phyloP scores from a whole-genome alignment of 2,329 filamentous ascomycete species.

The Pseudocercospora musae region DNA sequence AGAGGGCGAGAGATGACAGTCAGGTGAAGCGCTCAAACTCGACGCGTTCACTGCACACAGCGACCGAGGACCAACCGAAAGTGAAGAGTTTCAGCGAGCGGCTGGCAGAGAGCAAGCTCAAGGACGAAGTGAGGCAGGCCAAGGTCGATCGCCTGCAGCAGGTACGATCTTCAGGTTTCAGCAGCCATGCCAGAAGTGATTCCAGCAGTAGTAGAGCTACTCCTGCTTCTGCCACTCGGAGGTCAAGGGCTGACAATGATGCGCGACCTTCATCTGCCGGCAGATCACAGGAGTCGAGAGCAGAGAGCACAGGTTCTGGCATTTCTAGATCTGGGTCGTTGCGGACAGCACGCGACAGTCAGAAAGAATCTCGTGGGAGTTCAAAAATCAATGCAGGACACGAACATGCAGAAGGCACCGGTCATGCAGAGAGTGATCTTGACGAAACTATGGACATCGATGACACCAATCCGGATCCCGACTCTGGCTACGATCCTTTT shows the following conservation, averaged over 20 bases:
- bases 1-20: conserved; percentile 54
- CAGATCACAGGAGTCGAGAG: background rate
- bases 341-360: conserved; percentile 7
- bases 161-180: conserved; percentile 38
- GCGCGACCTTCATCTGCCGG: conserved; percentile 19
- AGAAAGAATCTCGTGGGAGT: conserved; percentile 1
- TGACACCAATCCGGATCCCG: conserved; percentile 9
- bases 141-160: conserved; percentile 45
- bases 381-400: conserved; percentile 6
- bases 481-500: conserved; percentile 74
- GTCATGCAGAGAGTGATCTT: conserved; percentile 19
- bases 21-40: conserved; percentile 23
- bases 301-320: background rate
- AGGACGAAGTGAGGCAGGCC: conserved; percentile 43
- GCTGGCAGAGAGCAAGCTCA: conserved; percentile 63
- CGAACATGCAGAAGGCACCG: conserved; percentile 15
- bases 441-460: conserved; percentile 17
- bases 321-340: conserved; percentile 16
- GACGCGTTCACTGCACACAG: conserved; percentile 7
- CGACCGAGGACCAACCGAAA: conserved; percentile 12
- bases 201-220: conserved; percentile 4
- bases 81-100: conserved; percentile 74
- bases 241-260: background rate
- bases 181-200: conserved; percentile 10
- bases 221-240: background rate